Base-by-base conservation (phyloP, 2,329 filamentous ascomycete genomes). In the Colletotrichum brevisporum region DNA sequence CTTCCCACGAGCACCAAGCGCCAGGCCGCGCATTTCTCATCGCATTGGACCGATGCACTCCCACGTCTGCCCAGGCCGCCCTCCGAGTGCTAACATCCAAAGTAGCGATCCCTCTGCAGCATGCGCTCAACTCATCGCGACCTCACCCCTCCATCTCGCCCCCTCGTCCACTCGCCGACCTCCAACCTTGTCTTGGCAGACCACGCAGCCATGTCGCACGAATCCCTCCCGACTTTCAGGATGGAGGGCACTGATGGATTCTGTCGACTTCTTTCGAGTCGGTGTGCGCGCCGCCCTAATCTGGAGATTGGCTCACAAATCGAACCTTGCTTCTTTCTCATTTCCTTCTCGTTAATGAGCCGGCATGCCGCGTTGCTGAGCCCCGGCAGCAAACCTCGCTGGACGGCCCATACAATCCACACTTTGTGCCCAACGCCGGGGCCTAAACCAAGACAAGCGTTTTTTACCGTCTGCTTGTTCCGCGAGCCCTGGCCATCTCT, bases 1-100 rank as follows among this genome's bases (percentile, higher is more conserved):
- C 31, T 36, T 36, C 31, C 31, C 31, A 36, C 31, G 31, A 36
- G 39, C 58, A 63, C 58, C 64, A 63, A 55, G 36, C 24, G 45
- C 54, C 54, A 57, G 47, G 24, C 31, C 31, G 31, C 31, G 43
- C 55, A 26, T 43, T 53, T 31, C 41, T 41, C 52, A 41, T 64
- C 36, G 59, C 59, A n/a, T 56, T 52, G 18, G 45, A 36, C 55
- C 48, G 61, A 60, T 52, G 56, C 56, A 69, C 43, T 61, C 56
- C 27, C 62, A 69, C 56, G 67, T 69, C 67, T 69, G 67, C 67
- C 67, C 67, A 69, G 67, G 51, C 62, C 50, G 62, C 67, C 48
- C 6, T 54, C 60, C 60, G 47, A 54, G n/a, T 64, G 48, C 60
- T 59, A 59, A 67, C 43, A 12, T 36, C 31, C 31, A 65, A 16